phyloP scores from a whole-genome alignment of 2,329 filamentous ascomycete species.

The Fusarium sublunatum region DNA sequence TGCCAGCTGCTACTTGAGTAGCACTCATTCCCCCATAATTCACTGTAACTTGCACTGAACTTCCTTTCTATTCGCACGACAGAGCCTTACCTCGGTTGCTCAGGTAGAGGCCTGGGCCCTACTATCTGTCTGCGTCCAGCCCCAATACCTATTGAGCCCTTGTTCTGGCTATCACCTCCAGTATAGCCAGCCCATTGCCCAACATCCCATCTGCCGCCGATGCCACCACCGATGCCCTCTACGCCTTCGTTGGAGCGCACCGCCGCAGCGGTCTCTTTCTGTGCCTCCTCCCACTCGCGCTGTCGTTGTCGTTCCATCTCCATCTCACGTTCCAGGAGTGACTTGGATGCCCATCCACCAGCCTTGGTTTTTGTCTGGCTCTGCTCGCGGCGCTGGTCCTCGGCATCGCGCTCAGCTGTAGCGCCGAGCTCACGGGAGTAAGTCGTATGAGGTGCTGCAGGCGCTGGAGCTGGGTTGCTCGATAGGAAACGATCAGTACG shows the following conservation, averaged over 20 bases:
- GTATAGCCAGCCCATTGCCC: constrained; percentile 80
- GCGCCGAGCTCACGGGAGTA: constrained; percentile 67
- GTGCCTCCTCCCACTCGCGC: constrained; percentile 81
- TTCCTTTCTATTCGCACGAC: constrained; percentile 11
- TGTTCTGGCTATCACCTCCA: constrained; percentile 80
- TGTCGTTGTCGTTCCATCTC: constrained; percentile 81
- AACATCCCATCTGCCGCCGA: constrained; percentile 78
- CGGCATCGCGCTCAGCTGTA: constrained; percentile 70
- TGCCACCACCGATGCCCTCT: constrained; percentile 74
- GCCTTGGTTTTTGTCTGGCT: constrained; percentile 71
- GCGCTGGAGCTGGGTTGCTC: constrained; percentile 63
- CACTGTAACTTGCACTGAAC: not conserved
- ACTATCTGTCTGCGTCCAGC: constrained; percentile 80
- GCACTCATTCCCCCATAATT: not conserved
- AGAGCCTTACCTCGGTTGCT: constrained; percentile 46
- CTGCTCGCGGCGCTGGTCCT: constrained; percentile 69
- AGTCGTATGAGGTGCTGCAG: constrained; percentile 56
- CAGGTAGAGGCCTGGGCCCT: constrained; percentile 76
- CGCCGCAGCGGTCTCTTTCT: constrained; percentile 71
- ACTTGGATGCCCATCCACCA: constrained; percentile 73
- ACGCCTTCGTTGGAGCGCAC: constrained; percentile 63
- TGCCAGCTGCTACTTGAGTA: not conserved
- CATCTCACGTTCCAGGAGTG: constrained; percentile 82
- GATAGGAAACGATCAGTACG: constrained; percentile 70
- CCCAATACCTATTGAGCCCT: constrained; percentile 72